Evolutionary conservation across 257 asterid genomes (phyloP).

Genomic region (Plectranthus barbatus): DNA sequence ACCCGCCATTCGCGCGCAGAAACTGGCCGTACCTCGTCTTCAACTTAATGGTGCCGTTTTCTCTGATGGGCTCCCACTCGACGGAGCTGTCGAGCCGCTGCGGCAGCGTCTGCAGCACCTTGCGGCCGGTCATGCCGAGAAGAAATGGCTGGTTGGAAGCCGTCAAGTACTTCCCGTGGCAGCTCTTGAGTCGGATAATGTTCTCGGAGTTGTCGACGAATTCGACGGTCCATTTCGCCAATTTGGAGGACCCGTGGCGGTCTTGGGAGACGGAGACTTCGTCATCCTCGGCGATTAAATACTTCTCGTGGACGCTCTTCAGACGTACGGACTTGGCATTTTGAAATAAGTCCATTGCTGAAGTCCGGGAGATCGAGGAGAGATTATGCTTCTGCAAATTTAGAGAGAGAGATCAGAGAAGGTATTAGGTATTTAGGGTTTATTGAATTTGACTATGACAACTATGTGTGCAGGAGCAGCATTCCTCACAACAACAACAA

Average conservation of each 20-base stretch:
- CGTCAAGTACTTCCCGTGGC: constrained; percentile 58
- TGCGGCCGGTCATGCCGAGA: constrained; percentile 76
- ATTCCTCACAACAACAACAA: too few species aligned
- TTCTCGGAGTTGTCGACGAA: constrained; percentile 30
- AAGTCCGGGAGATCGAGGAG: constrained; percentile 11
- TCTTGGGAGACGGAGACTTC: constrained; percentile 58
- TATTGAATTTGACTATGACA: too few species aligned
- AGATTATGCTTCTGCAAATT: constrained; percentile 11
- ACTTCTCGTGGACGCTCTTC: constrained; percentile 49
- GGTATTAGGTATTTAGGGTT: neutral
- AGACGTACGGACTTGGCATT: constrained; percentile 63
- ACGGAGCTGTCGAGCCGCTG: constrained; percentile 68
- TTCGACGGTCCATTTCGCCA: constrained; percentile 63
- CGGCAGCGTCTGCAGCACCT: constrained; percentile 63
- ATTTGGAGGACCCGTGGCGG: constrained; percentile 39
- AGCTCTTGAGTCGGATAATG: constrained; percentile 50
- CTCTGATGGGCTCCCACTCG: constrained; percentile 90
- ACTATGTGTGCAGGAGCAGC: too few species aligned
- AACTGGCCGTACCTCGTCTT: constrained; percentile 87
- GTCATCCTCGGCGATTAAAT: constrained; percentile 58
- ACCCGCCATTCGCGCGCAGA: constrained; percentile 76
- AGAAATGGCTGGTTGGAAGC: constrained; percentile 61
- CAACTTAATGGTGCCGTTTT: constrained; percentile 58
- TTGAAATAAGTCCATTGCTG: constrained; percentile 62
- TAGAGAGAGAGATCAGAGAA: neutral